Evolutionary conservation across 495 filamentous ascomycete species (phyloP).

Genomic region (Apodospora peruviana): DNA sequence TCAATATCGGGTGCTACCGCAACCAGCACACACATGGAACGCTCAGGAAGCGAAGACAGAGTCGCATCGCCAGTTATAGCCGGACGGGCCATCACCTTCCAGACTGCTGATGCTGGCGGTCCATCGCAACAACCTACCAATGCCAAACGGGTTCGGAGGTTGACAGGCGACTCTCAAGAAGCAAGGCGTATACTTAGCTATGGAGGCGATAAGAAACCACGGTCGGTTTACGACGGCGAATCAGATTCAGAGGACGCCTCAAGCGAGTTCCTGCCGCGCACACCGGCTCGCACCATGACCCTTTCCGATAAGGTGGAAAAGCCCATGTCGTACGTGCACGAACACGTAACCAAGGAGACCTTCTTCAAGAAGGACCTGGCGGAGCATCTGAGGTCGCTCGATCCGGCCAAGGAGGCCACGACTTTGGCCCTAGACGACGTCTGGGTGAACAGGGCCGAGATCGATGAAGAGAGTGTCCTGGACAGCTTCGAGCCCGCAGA

Average conservation of each 20-base stretch:
- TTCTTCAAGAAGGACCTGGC: constrained; percentile 31
- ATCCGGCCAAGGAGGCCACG: constrained; percentile 27
- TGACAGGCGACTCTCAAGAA: constrained; percentile 7
- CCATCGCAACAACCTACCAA: no score
- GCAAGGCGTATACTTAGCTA: background rate
- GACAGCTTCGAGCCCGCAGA: constrained; percentile 15
- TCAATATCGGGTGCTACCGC: background rate
- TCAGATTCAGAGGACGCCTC: constrained; percentile 16
- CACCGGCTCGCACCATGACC: background rate
- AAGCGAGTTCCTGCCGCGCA: constrained; percentile 18
- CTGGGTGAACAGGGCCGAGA: constrained; percentile 26
- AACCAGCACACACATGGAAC: constrained; percentile 3
- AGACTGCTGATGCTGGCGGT: background rate
- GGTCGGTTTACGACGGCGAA: constrained; percentile 10
- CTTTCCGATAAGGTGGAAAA: background rate
- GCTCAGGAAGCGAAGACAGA: constrained; percentile 3
- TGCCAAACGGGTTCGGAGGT: constrained; percentile 1
- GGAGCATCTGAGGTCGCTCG: constrained; percentile 26
- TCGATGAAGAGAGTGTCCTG: constrained; percentile 27
- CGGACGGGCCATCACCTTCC: constrained; percentile 14
- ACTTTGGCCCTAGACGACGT: constrained; percentile 29
- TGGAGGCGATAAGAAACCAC: constrained; percentile 1
- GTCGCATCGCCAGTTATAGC: constrained; percentile 7
- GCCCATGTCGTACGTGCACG: constrained; percentile 15
- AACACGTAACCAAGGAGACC: constrained; percentile 14